Evolutionary conservation across 2,329 filamentous ascomycete species (phyloP), one percentile per base, ranked within the genome.

Genomic region (Chrysoporthe cubensis): DNA sequence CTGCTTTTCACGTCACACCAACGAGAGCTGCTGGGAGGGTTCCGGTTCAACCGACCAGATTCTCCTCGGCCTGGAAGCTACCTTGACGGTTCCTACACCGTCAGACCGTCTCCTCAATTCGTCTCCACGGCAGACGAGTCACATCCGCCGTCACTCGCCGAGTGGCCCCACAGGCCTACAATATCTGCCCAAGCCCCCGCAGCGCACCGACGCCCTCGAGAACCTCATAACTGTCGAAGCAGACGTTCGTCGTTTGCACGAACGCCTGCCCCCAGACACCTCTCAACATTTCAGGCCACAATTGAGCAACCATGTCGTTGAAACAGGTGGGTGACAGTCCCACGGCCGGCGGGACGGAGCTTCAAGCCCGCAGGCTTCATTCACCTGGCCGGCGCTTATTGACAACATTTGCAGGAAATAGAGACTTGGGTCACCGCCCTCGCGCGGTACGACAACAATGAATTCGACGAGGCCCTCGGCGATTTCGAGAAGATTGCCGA

Each of bases 401-500:
- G 61, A 70, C 61, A 52, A 48, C 52, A 44, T 42, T 37, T 62
- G 69, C 71, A 97, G 94, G 96, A 99, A 91, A 99, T 99, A 80
- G 95, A 98, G 83, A 97, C 93, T 62, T 99, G 96, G 96, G 96
- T 98, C 73, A 85, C 90, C 78, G 96, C 96, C 80, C 88, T 99
- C 66, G 89, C 84, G 74, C 90, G 91, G 77, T 99, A 99, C 83
- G 96, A 99, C 82, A 96, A 95, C 82, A 97, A 97, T 81, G 93
- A 99, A 76, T 98, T 97, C 80, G 95, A 98, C 76, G 91, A 95
- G 72, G 90, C 96, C 40, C 82, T 98, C 71, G 87, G 85, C 74
- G 88, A 92, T 70, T 98, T 99, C 77, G 91, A 93, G 71, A 88
- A 85, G 73, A 97, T 99, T 75, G 87, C 91, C 70, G 96, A 98